Percentiles rank a stretch among this genome's conserved stretches.
These are phyloP conservation scores for Penicillium expansum DNA, from an alignment of 2,329 filamentous ascomycete genomes.

Conservation along the genomic window DNA sequence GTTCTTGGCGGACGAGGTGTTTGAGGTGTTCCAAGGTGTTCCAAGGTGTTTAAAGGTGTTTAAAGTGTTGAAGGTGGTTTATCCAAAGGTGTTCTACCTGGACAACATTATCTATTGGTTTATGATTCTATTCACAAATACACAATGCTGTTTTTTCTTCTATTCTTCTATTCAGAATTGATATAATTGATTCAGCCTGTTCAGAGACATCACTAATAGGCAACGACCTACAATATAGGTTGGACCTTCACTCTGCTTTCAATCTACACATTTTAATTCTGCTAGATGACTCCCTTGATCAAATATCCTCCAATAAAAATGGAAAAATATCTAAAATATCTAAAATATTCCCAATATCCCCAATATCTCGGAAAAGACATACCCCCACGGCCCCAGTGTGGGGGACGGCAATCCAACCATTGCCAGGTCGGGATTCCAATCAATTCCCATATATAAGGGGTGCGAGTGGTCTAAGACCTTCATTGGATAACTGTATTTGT, in stretches of 20 bases:
- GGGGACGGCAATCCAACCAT: constrained; percentile 1
- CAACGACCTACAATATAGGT: neutral
- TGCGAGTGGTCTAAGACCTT: neutral
- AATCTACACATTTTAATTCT: neutral
- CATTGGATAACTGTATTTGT: neutral
- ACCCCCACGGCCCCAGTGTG: constrained; percentile 1
- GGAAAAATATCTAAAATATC: neutral
- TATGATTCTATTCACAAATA: neutral
- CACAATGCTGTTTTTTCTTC: neutral
- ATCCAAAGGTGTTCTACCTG: neutral
- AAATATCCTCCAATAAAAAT: neutral
- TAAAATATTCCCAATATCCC: neutral
- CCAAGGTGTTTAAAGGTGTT: too few species aligned
- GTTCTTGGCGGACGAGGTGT: constrained; percentile 11
- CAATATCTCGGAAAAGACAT: neutral
- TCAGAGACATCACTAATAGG: neutral
- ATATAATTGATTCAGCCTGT: neutral
- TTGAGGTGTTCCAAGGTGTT: too few species aligned
- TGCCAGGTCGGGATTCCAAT: neutral
- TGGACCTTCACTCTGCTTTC: too few species aligned
- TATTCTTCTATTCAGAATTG: neutral
- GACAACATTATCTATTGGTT: neutral
- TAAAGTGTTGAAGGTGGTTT: neutral
- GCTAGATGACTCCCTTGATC: neutral
- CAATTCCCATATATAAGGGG: neutral